Conservation (phyloP, 2,329 filamentous ascomycete species). For the Ascochyta clinopodiicola region DNA sequence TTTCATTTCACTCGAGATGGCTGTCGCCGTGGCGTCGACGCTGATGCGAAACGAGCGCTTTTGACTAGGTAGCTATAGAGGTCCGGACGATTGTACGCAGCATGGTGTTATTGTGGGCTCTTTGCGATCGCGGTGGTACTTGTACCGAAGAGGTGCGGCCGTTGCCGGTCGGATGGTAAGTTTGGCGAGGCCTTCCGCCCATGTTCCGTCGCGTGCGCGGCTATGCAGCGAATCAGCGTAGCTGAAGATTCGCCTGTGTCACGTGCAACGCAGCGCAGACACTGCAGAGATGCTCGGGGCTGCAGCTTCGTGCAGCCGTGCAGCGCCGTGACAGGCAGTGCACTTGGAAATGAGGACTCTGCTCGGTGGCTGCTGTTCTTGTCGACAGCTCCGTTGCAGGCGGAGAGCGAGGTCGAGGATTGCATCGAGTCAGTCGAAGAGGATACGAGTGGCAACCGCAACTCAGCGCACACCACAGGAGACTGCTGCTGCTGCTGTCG, state of each 20-base stretch:
- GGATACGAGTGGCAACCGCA: constrained; percentile 9
- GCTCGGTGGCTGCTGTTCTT: constrained; percentile 2
- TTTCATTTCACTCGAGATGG: not conserved
- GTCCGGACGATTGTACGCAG: constrained; percentile 1
- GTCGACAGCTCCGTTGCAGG: not conserved
- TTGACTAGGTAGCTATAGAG: not conserved
- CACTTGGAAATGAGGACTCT: not conserved
- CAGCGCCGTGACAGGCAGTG: constrained; percentile 3
- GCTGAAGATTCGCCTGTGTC: constrained; percentile 1
- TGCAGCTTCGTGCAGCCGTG: not conserved
- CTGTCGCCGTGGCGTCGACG: not conserved
- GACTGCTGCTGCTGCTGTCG: not conserved
- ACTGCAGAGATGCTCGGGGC: not conserved
- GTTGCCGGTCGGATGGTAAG: constrained; percentile 19
- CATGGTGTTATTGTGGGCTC: constrained; percentile 10
- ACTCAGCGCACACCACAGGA: constrained; percentile 12
- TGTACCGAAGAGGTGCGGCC: not conserved
- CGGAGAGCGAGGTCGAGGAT: not conserved
- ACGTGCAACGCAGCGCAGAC: not conserved
- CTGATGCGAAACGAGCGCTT: not conserved
- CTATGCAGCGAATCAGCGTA: constrained; percentile 10
- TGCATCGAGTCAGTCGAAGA: constrained; percentile 1
- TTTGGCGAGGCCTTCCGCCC: constrained; percentile 14
- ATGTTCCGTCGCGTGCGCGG: constrained; percentile 5
- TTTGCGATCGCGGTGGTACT: constrained; percentile 1